Evolutionary conservation across 2,329 filamentous ascomycete genomes (phyloP).

Genomic region (Fusarium piperis): DNA sequence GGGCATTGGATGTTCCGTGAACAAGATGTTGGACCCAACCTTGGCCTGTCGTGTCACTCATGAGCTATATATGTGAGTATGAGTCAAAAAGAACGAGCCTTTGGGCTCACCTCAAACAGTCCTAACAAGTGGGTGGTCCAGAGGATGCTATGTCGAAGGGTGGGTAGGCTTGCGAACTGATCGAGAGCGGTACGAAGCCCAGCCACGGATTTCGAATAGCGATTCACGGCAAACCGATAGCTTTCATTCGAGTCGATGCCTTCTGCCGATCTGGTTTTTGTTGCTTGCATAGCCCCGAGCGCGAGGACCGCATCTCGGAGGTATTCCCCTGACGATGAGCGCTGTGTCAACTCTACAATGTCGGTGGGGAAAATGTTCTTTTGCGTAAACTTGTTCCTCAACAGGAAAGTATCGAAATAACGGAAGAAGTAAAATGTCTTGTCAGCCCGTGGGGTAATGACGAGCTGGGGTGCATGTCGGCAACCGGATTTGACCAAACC

Average conservation of each 20-base stretch:
- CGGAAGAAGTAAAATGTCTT: constrained; percentile 35
- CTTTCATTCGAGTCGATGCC: background rate
- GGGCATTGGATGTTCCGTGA: constrained; percentile 46
- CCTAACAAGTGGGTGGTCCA: constrained; percentile 50
- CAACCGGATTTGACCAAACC: background rate
- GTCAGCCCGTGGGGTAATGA: constrained; percentile 13
- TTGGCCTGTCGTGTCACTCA: constrained; percentile 45
- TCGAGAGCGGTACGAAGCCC: constrained; percentile 35
- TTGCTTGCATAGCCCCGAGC: constrained; percentile 45
- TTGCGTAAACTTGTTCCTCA: constrained; percentile 42
- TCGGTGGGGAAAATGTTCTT: constrained; percentile 7
- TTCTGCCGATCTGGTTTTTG: constrained; percentile 22
- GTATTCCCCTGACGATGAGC: constrained; percentile 17
- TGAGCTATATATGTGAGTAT: constrained; percentile 36
- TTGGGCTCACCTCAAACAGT: constrained; percentile 45
- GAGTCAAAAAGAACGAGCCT: rapidly evolving
- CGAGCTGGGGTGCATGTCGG: background rate
- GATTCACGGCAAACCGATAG: constrained; percentile 25
- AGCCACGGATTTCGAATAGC: constrained; percentile 42
- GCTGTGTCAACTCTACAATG: constrained; percentile 35
- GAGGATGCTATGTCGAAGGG: constrained; percentile 30
- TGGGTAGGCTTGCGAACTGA: background rate
- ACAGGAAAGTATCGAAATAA: constrained; percentile 45
- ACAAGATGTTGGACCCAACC: constrained; percentile 50
- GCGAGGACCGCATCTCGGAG: constrained; percentile 44